Base-by-base conservation (phyloP, 768 basidiomycete species). In the Basidioascus undulatus region DNA sequence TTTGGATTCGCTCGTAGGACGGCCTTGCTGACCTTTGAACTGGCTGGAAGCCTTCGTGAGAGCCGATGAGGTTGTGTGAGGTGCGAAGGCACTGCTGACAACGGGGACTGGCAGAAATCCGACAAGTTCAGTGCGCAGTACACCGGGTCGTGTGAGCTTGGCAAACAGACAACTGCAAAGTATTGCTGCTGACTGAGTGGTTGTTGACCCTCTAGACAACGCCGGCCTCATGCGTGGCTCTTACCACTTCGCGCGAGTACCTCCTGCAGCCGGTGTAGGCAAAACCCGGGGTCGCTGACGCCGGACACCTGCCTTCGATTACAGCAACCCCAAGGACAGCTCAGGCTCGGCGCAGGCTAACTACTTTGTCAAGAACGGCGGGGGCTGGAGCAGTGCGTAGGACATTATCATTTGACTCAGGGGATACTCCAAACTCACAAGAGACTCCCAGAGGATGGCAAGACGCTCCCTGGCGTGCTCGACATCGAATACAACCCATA, bases 401-500 rank as follows among this genome's bases (percentile, higher is more conserved):
- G 10, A 9, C 28, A 3, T 15, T 30, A 9, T 15, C 28, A 9
- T 30, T 30, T 30, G 10, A 30, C 28, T 15, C 28, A n/a, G n/a
- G n/a, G n/a, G n/a, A n/a, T n/a, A n/a, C n/a, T n/a, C n/a, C n/a
- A n/a, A n/a, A n/a, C n/a, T n/a, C n/a, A n/a, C n/a, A n/a, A n/a
- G n/a, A n/a, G n/a, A n/a, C n/a, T n/a, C 15, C 15, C 9, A 30
- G 28, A 15, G 10, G 69, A 72, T 44, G 69, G 67, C 3, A 66
- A 60, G 26, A 74, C 72, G 30, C 69, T 73, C 13, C 72, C 74
- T 20, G 72, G 72, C 10, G 68, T 68, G 6, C 54, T 74, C 10
- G 72, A 74, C 46, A 67, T 76, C 40, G 70, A 75, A 48, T 65
- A 69, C 43, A 68, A 67, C 50, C 66, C 70, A 6, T n/a, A n/a